Evolutionary conservation across 768 basidiomycete species (phyloP).

Genomic region (Strobilomyces dryophilus): DNA sequence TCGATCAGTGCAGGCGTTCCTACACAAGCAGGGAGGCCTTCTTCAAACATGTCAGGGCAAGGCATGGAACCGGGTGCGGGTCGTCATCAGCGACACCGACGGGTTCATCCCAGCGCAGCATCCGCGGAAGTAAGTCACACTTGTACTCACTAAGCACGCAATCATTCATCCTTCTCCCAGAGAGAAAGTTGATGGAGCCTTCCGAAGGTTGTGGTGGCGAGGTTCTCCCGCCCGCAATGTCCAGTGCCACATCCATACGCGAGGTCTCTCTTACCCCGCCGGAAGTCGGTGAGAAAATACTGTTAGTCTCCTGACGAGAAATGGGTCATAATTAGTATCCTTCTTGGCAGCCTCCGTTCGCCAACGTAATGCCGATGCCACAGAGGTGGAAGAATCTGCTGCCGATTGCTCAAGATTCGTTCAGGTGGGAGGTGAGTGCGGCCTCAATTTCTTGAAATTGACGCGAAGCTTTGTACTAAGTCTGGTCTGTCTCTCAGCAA

Average conservation of each 20-base stretch:
- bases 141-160: not conserved
- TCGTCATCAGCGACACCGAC: not conserved
- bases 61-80: not conserved
- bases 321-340: not conserved
- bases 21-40: not conserved
- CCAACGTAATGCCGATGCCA: not conserved
- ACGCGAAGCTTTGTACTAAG: not conserved
- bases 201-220: not conserved
- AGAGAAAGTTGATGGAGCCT: not conserved
- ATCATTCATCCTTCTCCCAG: not conserved
- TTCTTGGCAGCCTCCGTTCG: not conserved
- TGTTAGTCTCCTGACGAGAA: not conserved
- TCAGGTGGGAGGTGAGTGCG: not conserved
- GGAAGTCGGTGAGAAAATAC: not conserved
- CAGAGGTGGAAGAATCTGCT: not conserved
- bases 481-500: not conserved
- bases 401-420: not conserved
- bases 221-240: not conserved
- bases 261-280: not conserved
- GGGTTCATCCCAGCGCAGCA: not conserved
- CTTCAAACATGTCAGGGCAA: not conserved
- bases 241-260: not conserved
- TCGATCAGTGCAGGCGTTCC: not conserved
- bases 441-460: not conserved
- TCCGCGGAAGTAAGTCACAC: not conserved